These are phyloP conservation scores for Globisporangium ultimum DNA, from an alignment of 352 stramenopile genomes.

Conservation along the genomic window DNA sequence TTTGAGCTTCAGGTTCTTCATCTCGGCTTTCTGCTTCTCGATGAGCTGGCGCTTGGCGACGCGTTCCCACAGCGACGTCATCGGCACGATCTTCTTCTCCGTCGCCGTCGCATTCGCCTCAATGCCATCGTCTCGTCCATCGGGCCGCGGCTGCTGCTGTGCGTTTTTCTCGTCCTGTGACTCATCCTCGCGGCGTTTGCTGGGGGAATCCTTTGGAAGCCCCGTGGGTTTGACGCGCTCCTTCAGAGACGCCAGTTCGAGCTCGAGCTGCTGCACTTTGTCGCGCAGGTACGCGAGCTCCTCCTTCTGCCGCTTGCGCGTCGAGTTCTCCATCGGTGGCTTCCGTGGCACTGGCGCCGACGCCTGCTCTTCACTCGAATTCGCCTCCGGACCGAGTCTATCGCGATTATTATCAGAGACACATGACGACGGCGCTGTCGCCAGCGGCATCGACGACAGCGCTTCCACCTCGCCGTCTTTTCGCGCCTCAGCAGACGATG, in stretches of 20 bases:
- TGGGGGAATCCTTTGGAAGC: no score
- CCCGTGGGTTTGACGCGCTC: not conserved
- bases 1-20: constrained; percentile 28
- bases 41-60: constrained; percentile 24
- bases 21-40: constrained; percentile 20
- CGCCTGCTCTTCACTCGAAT: not conserved
- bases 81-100: not conserved
- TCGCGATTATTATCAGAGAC: no score
- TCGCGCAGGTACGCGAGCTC: constrained; percentile 48
- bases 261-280: constrained; percentile 40
- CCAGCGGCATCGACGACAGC: no score
- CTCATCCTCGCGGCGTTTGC: no score
- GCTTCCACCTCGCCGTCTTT: no score
- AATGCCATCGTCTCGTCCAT: no score
- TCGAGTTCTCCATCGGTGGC: constrained; percentile 48
- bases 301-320: constrained; percentile 45
- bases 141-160: not conserved
- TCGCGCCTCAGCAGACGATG: no score
- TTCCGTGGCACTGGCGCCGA: not conserved
- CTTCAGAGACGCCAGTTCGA: constrained; percentile 22
- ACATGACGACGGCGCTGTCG: no score
- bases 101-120: not conserved
- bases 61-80: constrained; percentile 23
- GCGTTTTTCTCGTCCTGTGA: no score
- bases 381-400: not conserved